phyloP scores from a whole-genome alignment of 805 yeast species.

The Scheffersomyces amazonensis region DNA sequence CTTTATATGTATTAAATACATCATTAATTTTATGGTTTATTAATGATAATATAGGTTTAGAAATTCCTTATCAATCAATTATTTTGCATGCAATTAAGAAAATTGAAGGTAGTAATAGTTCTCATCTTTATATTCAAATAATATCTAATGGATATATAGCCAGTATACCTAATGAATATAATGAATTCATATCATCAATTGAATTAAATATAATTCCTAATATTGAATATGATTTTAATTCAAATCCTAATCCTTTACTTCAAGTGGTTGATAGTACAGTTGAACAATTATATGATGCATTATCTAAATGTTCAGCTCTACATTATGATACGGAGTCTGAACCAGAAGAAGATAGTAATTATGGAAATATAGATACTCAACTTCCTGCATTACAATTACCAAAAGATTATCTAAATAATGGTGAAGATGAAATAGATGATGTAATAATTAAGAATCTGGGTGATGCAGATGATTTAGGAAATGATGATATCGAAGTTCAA shows the following conservation, averaged over 20 bases:
- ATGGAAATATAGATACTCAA: not conserved
- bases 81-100: conserved; percentile 31
- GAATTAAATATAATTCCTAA: conserved; percentile 5
- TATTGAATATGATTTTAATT: not conserved
- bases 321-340: conserved; percentile 30
- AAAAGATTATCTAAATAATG: conserved; percentile 15
- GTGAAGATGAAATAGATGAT: conserved; percentile 4
- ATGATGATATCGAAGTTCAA: conserved; percentile 13
- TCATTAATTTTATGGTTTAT: conserved; percentile 30
- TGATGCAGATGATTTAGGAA: conserved; percentile 36
- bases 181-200: conserved; percentile 3
- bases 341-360: conserved; percentile 11
- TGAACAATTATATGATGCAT: conserved; percentile 25
- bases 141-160: conserved; percentile 15
- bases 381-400: conserved; percentile 20
- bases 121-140: conserved; percentile 29
- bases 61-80: conserved; percentile 31
- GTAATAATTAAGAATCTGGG: conserved; percentile 20
- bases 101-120: not conserved
- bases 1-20: conserved; percentile 34
- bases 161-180: not conserved
- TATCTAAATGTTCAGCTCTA: conserved; percentile 36
- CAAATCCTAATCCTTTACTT: conserved; percentile 9
- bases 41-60: conserved; percentile 21
- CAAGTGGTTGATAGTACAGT: conserved; percentile 5